Base-by-base conservation (phyloP, 371 early-diverging fungal genomes). In the Mucor piriformis region DNA sequence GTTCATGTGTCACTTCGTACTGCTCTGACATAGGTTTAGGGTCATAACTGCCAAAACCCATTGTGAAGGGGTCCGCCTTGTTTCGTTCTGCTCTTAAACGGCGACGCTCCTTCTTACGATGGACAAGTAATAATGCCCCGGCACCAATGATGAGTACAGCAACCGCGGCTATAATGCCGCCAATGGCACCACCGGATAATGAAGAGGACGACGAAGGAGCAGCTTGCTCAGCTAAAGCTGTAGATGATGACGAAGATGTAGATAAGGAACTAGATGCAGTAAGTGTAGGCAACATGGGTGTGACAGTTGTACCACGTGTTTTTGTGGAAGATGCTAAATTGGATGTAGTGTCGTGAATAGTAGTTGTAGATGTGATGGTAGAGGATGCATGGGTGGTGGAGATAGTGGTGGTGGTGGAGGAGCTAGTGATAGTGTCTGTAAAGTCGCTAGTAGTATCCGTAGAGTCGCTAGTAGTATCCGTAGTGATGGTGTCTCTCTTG, bases 131-230 rank as follows among this genome's bases (percentile, higher is more conserved):
- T 48, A 76, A 57, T 2, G 69, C 77, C 20, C 63, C 44, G 18
- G 33, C 69, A 3, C 67, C 61, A 6, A 57, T 62, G 8, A 63
- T 56, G 5, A 62, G 32, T 20, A 69, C 48, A 6, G 40, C 63
- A 3, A 66, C 69, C 4, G 69, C 75, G 2, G 61, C 77, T 12
- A 51, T 53, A 38, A 74, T 69, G 21, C 72, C 77, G 47, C 77
- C 77, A 27, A 76, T 63, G 15, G 62, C 50, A 13, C 58, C 58
- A 18, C 57, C 57, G 8, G 57, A 46, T 23, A 32, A 32, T 12
- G 50, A 27, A 29, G 49, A 48, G 27, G 49, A 27, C 0, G 50
- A 50, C 20, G 50, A 29, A 32, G 50, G 32, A 10, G 32, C 29
- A 29, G 29, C 29, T 29, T 29, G 29, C 8, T 29, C 29, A 29